Conservation (phyloP, 352 stramenopile species). For the Globisporangium takayamanum region DNA sequence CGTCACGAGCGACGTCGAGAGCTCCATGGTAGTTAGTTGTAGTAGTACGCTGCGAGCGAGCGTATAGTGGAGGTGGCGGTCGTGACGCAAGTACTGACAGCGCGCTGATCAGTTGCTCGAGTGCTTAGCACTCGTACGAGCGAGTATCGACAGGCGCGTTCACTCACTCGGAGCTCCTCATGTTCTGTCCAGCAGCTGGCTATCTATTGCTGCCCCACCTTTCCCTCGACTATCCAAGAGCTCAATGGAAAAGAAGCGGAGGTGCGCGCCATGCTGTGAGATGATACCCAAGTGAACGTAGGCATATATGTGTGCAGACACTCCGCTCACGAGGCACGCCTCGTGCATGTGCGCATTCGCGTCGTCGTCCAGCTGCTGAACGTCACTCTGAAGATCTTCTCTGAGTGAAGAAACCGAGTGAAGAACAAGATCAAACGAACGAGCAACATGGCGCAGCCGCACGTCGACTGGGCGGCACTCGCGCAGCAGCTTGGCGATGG, state of each 20-base stretch:
- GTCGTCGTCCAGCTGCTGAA: not conserved
- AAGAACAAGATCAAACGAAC: not conserved
- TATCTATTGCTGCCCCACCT: constrained; percentile 3
- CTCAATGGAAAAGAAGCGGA: no score
- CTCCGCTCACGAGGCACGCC: no score
- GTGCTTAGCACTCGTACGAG: not conserved
- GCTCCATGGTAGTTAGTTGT: not conserved
- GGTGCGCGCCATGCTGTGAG: no score
- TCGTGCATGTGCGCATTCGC: no score
- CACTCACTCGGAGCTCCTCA: not conserved
- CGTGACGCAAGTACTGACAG: no score
- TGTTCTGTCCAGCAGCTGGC: not conserved
- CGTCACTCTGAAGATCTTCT: not conserved
- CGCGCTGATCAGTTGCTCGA: not conserved
- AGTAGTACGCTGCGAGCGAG: not conserved
- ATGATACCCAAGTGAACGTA: no score
- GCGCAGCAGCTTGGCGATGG: constrained; percentile 13
- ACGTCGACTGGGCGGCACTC: constrained; percentile 22
- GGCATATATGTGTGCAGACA: no score
- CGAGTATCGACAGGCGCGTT: not conserved
- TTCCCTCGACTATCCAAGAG: not conserved
- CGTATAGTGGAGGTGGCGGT: not conserved
- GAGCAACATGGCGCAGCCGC: constrained; percentile 12
- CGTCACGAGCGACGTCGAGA: constrained; percentile 8
- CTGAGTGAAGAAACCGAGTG: not conserved